Percentiles rank a stretch among this genome's conserved stretches.
These are phyloP conservation scores for Diaporthe velutina DNA, from an alignment of 2,329 filamentous ascomycete species.

Conservation along the genomic window DNA sequence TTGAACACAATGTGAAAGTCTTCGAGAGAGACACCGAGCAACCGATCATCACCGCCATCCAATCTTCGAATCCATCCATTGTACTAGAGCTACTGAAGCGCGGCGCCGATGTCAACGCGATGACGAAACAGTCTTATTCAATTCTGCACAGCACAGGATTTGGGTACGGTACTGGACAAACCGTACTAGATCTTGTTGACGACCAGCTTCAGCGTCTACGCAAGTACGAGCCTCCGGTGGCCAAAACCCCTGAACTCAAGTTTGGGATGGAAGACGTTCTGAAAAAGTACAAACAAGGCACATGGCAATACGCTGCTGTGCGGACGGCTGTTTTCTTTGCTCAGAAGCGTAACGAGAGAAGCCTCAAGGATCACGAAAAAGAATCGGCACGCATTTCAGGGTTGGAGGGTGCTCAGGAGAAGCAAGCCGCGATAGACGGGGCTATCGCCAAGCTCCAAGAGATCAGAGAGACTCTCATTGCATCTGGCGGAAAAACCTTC, in stretches of 20 bases:
- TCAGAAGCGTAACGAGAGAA: slow-evolving; percentile 50
- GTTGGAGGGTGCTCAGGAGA: slow-evolving; percentile 58
- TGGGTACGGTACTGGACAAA: slow-evolving; percentile 54
- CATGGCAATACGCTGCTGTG: slow-evolving; percentile 72
- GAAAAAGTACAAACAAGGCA: slow-evolving; percentile 61
- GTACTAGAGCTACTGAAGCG: slow-evolving; percentile 70
- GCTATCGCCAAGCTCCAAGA: slow-evolving; percentile 65
- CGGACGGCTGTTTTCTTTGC: slow-evolving; percentile 52
- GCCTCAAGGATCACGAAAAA: slow-evolving; percentile 51
- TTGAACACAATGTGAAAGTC: slow-evolving; percentile 61
- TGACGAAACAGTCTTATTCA: slow-evolving; percentile 58
- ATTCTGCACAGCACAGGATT: slow-evolving; percentile 51
- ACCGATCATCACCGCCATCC: slow-evolving; percentile 75
- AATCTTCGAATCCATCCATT: slow-evolving; percentile 58
- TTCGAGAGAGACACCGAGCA: slow-evolving; percentile 68
- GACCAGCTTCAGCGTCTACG: slow-evolving; percentile 63
- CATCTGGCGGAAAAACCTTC: slow-evolving; percentile 76
- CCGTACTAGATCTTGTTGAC: slow-evolving; percentile 72
- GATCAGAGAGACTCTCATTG: slow-evolving; percentile 67
- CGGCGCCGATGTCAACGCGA: slow-evolving; percentile 75
- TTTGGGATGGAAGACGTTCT: slow-evolving; percentile 66
- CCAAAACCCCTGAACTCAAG: slow-evolving; percentile 44
- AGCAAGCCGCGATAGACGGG: slow-evolving; percentile 66
- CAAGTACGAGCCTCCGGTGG: slow-evolving; percentile 54
- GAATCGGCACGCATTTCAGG: slow-evolving; percentile 49